Percentiles rank a stretch among this genome's conserved stretches.
phyloP scores from a whole-genome alignment of 495 filamentous ascomycete genomes.

The Hypoxylon crocopeplum region DNA sequence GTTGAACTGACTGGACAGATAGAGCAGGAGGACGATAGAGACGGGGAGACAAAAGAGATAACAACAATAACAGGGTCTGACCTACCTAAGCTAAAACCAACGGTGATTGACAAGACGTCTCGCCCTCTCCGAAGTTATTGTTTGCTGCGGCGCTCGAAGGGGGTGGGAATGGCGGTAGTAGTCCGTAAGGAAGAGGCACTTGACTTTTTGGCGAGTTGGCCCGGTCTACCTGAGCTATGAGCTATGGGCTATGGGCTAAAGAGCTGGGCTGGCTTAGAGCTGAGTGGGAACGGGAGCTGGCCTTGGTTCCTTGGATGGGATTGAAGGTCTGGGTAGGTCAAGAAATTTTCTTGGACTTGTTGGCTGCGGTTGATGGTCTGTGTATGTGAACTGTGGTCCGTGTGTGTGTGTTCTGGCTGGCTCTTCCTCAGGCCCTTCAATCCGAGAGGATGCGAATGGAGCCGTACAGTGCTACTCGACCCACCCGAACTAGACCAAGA shows the following conservation, averaged over 20 bases:
- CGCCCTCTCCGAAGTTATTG: constrained; percentile 5
- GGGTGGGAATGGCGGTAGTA: constrained; percentile 13
- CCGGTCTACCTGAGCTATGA: constrained; percentile 20
- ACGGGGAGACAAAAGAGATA: constrained; percentile 8
- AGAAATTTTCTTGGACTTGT: too few relatives aligned
- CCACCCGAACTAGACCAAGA: constrained; percentile 24
- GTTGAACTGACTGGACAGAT: neutral
- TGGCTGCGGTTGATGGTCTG: too few relatives aligned
- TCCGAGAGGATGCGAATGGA: constrained; percentile 16
- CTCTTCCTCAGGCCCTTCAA: constrained; percentile 25
- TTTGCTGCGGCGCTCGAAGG: constrained; percentile 25
- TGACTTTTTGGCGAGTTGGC: constrained; percentile 33
- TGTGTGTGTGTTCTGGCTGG: too few relatives aligned
- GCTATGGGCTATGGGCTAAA: constrained; percentile 16
- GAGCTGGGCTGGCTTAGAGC: neutral
- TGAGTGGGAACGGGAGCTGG: neutral
- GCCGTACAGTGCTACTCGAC: constrained; percentile 20
- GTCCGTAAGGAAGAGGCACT: constrained; percentile 23
- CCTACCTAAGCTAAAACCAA: constrained; percentile 35
- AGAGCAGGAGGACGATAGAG: constrained; percentile 1
- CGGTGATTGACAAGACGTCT: constrained; percentile 28
- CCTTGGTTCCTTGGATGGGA: neutral
- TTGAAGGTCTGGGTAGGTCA: constrained; percentile 20
- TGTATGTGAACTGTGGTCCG: too few relatives aligned
- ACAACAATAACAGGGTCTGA: constrained; percentile 22